Conservation (phyloP, 306 rosid genomes). For the Datisca glomerata region DNA sequence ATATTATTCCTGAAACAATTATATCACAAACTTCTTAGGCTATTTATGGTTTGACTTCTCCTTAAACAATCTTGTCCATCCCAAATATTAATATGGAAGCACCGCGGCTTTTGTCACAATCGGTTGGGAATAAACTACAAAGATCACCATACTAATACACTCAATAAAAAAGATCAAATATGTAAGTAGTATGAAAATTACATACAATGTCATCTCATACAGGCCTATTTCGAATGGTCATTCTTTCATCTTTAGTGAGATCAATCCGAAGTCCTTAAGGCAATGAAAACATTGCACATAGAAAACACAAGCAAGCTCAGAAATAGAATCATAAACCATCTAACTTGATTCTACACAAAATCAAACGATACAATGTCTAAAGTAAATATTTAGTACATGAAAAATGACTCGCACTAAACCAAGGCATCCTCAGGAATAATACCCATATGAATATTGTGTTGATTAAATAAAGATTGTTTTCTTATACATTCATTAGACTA, state of each 20-base stretch:
- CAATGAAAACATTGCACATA: neutral
- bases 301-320: neutral
- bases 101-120: neutral
- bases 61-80: neutral
- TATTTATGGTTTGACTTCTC: no score
- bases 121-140: neutral
- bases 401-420: neutral
- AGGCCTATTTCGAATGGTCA: neutral
- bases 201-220: neutral
- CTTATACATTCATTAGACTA: no score
- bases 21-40: neutral
- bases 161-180: no score
- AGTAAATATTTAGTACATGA: no score
- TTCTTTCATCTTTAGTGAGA: neutral
- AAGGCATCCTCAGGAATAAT: neutral
- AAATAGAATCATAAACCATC: no score
- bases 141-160: neutral
- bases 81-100: no score
- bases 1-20: neutral
- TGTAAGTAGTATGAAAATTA: neutral
- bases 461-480: no score
- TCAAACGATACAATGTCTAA: no score
- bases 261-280: neutral
- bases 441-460: no score
- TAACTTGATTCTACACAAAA: no score